Percentiles rank a stretch among this genome's conserved stretches.
phyloP scores from a whole-genome alignment of 306 rosid genomes.

The Oemleria cerasiformis region DNA sequence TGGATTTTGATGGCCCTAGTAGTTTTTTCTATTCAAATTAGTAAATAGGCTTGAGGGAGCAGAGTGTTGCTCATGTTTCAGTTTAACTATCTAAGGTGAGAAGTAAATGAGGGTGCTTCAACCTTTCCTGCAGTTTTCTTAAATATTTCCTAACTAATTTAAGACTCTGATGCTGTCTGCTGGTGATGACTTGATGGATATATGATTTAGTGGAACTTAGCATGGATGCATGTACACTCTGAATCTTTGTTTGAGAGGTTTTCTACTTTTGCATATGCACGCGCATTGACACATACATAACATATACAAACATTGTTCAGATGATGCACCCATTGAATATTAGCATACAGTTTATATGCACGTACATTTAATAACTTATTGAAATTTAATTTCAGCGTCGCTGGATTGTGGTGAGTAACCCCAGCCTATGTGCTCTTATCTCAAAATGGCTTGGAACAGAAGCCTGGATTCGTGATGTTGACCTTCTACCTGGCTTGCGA shows the following conservation, averaged over 20 bases:
- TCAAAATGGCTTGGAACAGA: conserved; percentile 80
- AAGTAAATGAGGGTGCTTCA: background rate
- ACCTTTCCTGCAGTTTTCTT: background rate
- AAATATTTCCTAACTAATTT: background rate
- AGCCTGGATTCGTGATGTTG: conserved; percentile 68
- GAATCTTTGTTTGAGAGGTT: background rate
- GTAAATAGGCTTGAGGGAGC: background rate
- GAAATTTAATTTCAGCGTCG: conserved; percentile 59
- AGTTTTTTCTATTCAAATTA: background rate
- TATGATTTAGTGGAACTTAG: background rate
- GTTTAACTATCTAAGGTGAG: background rate
- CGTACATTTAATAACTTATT: conserved; percentile 24
- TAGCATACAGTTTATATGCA: conserved; percentile 7
- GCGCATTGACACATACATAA: background rate
- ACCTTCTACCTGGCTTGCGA: conserved; percentile 53
- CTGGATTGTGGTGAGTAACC: conserved; percentile 81
- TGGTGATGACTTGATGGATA: background rate
- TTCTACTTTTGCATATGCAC: background rate
- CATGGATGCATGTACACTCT: background rate
- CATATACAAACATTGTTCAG: background rate
- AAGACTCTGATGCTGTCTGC: background rate
- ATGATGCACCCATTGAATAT: background rate
- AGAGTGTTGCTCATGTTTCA: background rate
- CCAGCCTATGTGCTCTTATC: conserved; percentile 57
- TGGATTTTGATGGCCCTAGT: background rate